These are phyloP conservation scores for Cordyceps pruinosa DNA, from an alignment of 2,329 filamentous ascomycete species.

Conservation along the genomic window DNA sequence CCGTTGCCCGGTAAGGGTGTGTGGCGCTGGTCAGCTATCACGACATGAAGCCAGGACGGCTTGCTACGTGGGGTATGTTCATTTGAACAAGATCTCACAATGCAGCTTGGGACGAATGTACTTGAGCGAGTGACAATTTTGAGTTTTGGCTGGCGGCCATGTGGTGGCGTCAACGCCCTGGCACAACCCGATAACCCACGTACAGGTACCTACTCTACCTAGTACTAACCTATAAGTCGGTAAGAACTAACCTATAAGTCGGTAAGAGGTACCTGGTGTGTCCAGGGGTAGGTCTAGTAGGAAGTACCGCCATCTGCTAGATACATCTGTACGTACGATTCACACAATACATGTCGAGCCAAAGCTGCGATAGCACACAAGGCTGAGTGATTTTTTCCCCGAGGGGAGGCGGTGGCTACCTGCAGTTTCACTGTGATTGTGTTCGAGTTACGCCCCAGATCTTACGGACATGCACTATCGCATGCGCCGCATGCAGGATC, in stretches of 20 bases:
- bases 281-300: too few species aligned
- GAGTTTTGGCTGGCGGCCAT: neutral
- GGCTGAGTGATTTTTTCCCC: neutral
- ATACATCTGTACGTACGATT: too few species aligned
- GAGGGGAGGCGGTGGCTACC: neutral
- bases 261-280: too few species aligned
- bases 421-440: neutral
- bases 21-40: neutral
- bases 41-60: neutral
- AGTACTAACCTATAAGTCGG: too few species aligned
- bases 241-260: too few species aligned
- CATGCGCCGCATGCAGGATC: slow-evolving; percentile 4
- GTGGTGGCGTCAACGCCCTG: neutral
- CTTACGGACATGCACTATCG: neutral
- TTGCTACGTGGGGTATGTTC: neutral
- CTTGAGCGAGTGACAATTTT: neutral
- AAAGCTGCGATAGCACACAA: neutral
- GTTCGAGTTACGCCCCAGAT: neutral
- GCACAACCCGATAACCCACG: too few species aligned
- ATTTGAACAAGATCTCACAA: neutral
- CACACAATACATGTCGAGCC: neutral
- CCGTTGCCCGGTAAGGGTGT: too few species aligned
- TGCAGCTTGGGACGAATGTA: neutral
- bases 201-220: too few species aligned
- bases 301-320: too few species aligned